Conservation (phyloP, 2,329 filamentous ascomycete species). For the Penicillium sp. region DNA sequence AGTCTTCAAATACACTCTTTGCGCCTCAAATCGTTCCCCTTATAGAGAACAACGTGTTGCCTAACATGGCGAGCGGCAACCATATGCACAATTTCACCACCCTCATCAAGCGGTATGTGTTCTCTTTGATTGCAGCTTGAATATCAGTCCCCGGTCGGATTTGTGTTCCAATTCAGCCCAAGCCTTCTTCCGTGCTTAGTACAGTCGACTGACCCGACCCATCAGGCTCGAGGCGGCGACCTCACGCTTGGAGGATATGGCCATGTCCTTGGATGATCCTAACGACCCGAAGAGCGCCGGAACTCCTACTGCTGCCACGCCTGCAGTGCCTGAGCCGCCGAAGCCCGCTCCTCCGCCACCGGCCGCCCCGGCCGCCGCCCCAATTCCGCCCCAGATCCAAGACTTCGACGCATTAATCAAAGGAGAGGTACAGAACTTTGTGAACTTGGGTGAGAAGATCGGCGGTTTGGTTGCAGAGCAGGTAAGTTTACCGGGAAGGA, state of each 20-base stretch:
- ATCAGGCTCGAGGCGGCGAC: conserved; percentile 94
- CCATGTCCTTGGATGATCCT: conserved; percentile 64
- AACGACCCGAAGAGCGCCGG: conserved; percentile 40
- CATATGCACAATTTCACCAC: conserved; percentile 97
- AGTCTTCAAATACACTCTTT: background rate
- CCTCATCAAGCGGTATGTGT: conserved; percentile 88
- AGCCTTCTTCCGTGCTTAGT: background rate
- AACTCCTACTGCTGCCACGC: conserved; percentile 22
- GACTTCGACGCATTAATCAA: conserved; percentile 82
- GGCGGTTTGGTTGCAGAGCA: conserved; percentile 79
- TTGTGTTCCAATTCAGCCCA: background rate
- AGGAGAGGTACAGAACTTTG: conserved; percentile 73
- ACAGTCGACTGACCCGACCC: conserved; percentile 45
- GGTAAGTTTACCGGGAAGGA: conserved; percentile 44
- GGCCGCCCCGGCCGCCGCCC: conserved; percentile 54
- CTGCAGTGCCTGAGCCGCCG: conserved; percentile 25
- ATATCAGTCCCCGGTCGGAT: background rate
- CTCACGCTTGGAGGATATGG: conserved; percentile 93
- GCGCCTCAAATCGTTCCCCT: conserved; percentile 1
- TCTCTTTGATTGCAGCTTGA: background rate
- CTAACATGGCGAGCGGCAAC: conserved; percentile 64
- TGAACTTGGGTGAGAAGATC: conserved; percentile 73
- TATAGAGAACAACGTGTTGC: conserved; percentile 22
- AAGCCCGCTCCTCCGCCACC: conserved; percentile 42
- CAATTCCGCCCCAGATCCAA: conserved; percentile 73